These are phyloP conservation scores for Lentinula lateritia DNA, from an alignment of 768 basidiomycete genomes.

Conservation along the genomic window DNA sequence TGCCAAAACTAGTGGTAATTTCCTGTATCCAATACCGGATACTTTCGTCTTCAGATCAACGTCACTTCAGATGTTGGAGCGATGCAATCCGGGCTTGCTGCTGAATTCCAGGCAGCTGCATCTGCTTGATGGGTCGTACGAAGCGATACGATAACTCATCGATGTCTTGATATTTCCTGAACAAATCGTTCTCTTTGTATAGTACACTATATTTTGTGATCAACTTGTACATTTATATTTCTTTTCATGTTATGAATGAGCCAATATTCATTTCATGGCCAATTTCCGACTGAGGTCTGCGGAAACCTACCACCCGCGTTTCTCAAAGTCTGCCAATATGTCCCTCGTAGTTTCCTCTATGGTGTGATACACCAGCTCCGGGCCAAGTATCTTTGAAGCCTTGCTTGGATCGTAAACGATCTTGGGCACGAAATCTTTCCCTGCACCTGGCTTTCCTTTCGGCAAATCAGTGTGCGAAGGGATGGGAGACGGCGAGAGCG, in stretches of 20 bases:
- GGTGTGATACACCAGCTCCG: conserved; percentile 20
- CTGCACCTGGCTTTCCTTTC: conserved; percentile 25
- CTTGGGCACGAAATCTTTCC: conserved; percentile 11
- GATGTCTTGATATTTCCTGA: no score
- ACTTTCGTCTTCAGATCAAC: conserved; percentile 25
- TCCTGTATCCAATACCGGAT: not conserved
- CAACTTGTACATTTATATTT: no score
- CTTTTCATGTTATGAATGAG: no score
- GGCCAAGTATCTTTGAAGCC: conserved; percentile 22
- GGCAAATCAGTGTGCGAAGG: conserved; percentile 16
- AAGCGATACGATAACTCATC: not conserved
- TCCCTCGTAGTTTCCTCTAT: conserved; percentile 25
- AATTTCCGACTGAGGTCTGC: no score
- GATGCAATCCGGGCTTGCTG: conserved; percentile 17
- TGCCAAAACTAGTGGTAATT: not conserved
- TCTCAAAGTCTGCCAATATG: conserved; percentile 24
- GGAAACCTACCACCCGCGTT: conserved; percentile 22
- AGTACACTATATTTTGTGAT: no score
- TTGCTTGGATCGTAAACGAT: conserved; percentile 22
- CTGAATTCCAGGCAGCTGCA: not conserved
- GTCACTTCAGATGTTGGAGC: conserved; percentile 30
- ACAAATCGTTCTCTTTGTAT: no score
- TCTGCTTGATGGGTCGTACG: not conserved
- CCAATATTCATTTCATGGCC: no score
- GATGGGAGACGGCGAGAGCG: conserved; percentile 18